These are phyloP conservation scores for Xylaria intraflava DNA, from an alignment of 495 filamentous ascomycete species.

Conservation along the genomic window DNA sequence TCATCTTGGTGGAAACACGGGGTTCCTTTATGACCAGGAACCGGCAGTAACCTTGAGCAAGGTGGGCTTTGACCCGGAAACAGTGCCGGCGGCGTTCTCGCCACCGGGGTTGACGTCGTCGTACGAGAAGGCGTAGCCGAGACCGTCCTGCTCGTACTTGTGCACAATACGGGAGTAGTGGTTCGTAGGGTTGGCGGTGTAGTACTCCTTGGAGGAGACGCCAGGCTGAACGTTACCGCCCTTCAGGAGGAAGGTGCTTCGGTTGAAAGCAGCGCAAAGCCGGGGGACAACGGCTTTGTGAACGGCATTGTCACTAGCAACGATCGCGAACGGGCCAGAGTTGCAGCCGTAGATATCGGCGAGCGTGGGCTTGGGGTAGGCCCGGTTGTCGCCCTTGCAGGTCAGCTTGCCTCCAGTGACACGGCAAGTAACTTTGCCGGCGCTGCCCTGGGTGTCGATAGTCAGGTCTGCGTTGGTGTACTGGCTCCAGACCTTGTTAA, in stretches of 20 bases:
- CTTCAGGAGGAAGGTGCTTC: slow-evolving; percentile 31
- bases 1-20: not conserved
- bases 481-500: slow-evolving; percentile 36
- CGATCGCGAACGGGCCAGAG: slow-evolving; percentile 38
- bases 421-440: slow-evolving; percentile 35
- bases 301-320: slow-evolving; percentile 28
- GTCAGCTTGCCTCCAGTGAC: slow-evolving; percentile 27
- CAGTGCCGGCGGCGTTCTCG: slow-evolving; percentile 31
- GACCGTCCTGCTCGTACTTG: slow-evolving; percentile 33
- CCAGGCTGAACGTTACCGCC: slow-evolving; percentile 38
- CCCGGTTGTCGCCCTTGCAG: slow-evolving; percentile 36
- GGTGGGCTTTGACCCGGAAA: slow-evolving; percentile 22
- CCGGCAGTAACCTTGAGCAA: slow-evolving; percentile 27
- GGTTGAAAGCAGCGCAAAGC: slow-evolving; percentile 42
- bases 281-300: slow-evolving; percentile 36
- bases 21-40: slow-evolving; percentile 6
- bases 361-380: slow-evolving; percentile 32
- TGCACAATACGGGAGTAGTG: slow-evolving; percentile 41
- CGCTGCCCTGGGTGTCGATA: slow-evolving; percentile 33
- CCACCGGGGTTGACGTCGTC: slow-evolving; percentile 42
- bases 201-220: slow-evolving; percentile 21
- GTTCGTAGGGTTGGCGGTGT: slow-evolving; percentile 32
- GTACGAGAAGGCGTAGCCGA: slow-evolving; percentile 45
- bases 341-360: slow-evolving; percentile 45
- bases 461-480: slow-evolving; percentile 31